Evolutionary conservation across 2,329 filamentous ascomycete species (phyloP).

Genomic region (Alternaria panax): DNA sequence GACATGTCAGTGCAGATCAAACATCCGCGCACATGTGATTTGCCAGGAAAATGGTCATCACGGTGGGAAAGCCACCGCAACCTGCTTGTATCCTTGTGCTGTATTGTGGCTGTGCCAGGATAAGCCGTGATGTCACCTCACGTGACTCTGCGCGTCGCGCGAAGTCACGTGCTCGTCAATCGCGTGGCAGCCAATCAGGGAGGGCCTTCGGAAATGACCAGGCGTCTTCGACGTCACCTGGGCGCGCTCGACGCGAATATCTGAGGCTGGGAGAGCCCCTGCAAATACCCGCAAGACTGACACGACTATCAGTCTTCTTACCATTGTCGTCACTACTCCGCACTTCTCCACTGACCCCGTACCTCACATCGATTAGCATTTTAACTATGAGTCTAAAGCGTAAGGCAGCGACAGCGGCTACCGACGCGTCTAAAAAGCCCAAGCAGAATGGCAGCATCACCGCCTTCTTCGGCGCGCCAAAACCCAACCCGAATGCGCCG

Average conservation of each 20-base stretch:
- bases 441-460: conserved; percentile 78
- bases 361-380: conserved; percentile 15
- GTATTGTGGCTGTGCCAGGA: background rate
- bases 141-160: conserved; percentile 21
- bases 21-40: conserved; percentile 11
- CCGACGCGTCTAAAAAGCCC: conserved; percentile 58
- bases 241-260: conserved; percentile 19
- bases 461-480: conserved; percentile 81
- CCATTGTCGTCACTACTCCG: background rate
- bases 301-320: background rate
- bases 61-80: conserved; percentile 7
- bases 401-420: conserved; percentile 56
- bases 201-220: conserved; percentile 1
- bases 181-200: conserved; percentile 23
- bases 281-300: background rate
- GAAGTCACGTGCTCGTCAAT: conserved; percentile 13
- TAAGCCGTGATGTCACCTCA: conserved; percentile 29
- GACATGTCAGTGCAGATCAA: conserved; percentile 17
- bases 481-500: conserved; percentile 38
- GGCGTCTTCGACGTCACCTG: conserved; percentile 22
- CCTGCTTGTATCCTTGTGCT: conserved; percentile 27
- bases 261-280: conserved; percentile 20
- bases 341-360: background rate
- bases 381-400: conserved; percentile 59
- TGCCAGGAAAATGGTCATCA: conserved; percentile 7